Percentiles rank a stretch among this genome's conserved stretches.
Evolutionary conservation across 345 rosid genomes (phyloP).

Genomic region (Capsella bursapastoris): DNA sequence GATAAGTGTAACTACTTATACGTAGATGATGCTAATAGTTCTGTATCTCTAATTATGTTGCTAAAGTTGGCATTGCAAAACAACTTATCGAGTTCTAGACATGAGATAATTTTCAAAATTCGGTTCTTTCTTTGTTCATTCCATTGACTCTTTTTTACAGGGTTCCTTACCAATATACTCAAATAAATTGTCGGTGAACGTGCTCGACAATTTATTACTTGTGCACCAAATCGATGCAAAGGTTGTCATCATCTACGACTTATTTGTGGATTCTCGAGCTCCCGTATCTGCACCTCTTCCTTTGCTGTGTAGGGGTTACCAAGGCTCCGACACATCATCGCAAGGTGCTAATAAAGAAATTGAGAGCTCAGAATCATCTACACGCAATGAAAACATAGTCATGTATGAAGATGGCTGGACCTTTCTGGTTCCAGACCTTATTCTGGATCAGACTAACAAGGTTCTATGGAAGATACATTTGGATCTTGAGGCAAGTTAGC

Average conservation of each 20-base stretch:
- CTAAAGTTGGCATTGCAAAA: slow-evolving; percentile 17
- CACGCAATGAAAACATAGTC: slow-evolving; percentile 57
- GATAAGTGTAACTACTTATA: background rate
- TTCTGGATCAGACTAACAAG: slow-evolving; percentile 72
- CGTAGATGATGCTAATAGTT: background rate
- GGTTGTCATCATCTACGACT: slow-evolving; percentile 92
- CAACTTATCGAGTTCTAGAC: slow-evolving; percentile 16
- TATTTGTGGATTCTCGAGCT: slow-evolving; percentile 89
- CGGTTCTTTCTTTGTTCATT: slow-evolving; percentile 24
- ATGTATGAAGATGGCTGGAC: slow-evolving; percentile 91
- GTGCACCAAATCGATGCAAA: slow-evolving; percentile 98
- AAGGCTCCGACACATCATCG: slow-evolving; percentile 54
- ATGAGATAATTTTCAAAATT: slow-evolving; percentile 9
- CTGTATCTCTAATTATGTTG: slow-evolving; percentile 7
- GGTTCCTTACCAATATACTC: slow-evolving; percentile 97
- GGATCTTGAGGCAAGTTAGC: slow-evolving; percentile 80
- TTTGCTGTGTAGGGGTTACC: slow-evolving; percentile 73
- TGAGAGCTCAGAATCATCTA: slow-evolving; percentile 58
- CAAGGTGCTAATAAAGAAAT: slow-evolving; percentile 56
- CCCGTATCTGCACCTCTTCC: slow-evolving; percentile 99
- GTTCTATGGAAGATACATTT: slow-evolving; percentile 88
- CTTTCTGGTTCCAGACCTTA: slow-evolving; percentile 89
- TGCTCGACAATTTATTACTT: slow-evolving; percentile 89
- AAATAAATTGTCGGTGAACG: slow-evolving; percentile 80
- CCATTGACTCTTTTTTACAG: slow-evolving; percentile 49